phyloP scores from a whole-genome alignment of 2,329 filamentous ascomycete species.

The Chalaropsis thielavioides region DNA sequence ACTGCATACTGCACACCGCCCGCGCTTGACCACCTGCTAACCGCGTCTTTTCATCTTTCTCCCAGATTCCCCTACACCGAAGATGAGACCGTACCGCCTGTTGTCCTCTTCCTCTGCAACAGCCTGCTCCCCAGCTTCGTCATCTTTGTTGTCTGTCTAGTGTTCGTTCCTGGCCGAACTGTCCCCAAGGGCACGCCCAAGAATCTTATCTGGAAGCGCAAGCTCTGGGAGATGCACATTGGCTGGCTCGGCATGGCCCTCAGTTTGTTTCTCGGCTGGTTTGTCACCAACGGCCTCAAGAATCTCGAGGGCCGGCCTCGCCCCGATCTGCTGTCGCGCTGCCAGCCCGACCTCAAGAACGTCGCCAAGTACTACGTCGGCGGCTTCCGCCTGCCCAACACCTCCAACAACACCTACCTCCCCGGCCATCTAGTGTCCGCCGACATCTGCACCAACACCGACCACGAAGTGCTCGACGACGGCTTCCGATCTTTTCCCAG shows the following conservation, averaged over 20 bases:
- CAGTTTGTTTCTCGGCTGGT: constrained; percentile 55
- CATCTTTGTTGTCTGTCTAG: constrained; percentile 52
- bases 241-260: constrained; percentile 72
- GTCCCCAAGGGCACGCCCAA: constrained; percentile 48
- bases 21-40: neutral
- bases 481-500: constrained; percentile 66
- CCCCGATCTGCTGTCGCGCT: constrained; percentile 70
- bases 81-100: constrained; percentile 59
- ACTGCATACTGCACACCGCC: neutral
- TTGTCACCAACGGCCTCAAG: constrained; percentile 78
- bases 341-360: constrained; percentile 56
- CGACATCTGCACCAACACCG: constrained; percentile 56
- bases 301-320: constrained; percentile 55
- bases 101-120: constrained; percentile 48
- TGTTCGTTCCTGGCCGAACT: constrained; percentile 58
- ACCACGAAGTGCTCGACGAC: constrained; percentile 50
- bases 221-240: constrained; percentile 80
- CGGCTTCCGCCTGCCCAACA: constrained; percentile 42
- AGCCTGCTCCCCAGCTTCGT: constrained; percentile 51
- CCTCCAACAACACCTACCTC: constrained; percentile 28
- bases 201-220: constrained; percentile 58
- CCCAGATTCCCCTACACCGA: constrained; percentile 52
- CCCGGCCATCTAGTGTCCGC: constrained; percentile 48
- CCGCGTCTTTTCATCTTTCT: neutral
- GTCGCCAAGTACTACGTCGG: constrained; percentile 48